phyloP scores from a whole-genome alignment of 2,329 filamentous ascomycete genomes.

The Claviceps pusilla region DNA sequence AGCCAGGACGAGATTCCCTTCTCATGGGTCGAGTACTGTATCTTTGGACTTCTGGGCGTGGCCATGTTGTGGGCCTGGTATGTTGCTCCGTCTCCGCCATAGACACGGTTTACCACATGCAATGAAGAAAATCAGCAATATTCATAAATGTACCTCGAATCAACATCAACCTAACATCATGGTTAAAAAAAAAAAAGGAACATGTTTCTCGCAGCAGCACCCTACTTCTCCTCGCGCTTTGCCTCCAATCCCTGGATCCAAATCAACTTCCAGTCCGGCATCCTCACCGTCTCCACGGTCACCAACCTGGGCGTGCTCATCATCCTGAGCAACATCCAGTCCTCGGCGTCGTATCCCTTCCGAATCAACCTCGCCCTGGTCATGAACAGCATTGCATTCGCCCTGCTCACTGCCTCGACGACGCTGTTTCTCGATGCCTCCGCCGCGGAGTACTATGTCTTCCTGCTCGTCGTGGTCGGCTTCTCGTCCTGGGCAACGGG shows the following conservation, averaged over 20 bases:
- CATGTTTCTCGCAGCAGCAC: constrained; percentile 91
- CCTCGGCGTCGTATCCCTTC: constrained; percentile 70
- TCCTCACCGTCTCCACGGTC: constrained; percentile 72
- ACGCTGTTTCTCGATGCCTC: constrained; percentile 47
- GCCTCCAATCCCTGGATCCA: constrained; percentile 53
- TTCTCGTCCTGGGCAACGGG: constrained; percentile 66
- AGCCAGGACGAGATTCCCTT: constrained; percentile 39
- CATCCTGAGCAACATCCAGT: constrained; percentile 65
- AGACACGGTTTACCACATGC: too few relatives aligned
- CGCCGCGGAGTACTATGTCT: constrained; percentile 56
- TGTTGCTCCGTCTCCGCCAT: constrained; percentile 12
- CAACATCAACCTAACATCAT: not conserved
- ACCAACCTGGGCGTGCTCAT: constrained; percentile 67
- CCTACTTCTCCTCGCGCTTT: constrained; percentile 83
- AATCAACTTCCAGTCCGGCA: constrained; percentile 75
- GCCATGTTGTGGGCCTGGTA: constrained; percentile 98
- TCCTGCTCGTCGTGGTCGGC: constrained; percentile 70
- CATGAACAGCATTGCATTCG: constrained; percentile 65
- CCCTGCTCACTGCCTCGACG: constrained; percentile 67
- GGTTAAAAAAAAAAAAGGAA: constrained; percentile 39
- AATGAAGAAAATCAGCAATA: too few relatives aligned
- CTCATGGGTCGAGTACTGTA: constrained; percentile 72
- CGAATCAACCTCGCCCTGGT: constrained; percentile 66
- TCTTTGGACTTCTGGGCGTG: constrained; percentile 74
- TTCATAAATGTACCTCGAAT: too few relatives aligned